Evolutionary conservation across 306 rosid genomes (phyloP), one percentile per base, ranked within the genome.

Genomic region (Abrus precatorius): DNA sequence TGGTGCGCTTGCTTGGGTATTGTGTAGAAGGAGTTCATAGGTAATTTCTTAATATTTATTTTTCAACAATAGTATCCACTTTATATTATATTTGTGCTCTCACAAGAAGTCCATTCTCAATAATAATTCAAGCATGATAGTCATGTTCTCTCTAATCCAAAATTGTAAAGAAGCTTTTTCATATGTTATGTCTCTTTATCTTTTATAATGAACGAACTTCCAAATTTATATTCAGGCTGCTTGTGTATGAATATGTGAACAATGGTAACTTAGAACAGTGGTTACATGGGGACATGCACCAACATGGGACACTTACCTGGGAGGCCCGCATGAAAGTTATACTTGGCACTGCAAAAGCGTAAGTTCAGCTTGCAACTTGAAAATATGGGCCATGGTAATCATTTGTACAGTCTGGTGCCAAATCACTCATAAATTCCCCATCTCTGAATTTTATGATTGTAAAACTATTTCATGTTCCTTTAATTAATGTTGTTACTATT

Each of bases 301-400:
- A 90, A 64, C 89, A 86, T 73, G 98, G 98, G 62, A 84, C 84
- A 74, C 91, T 92, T 69, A 92, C 95, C 27, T 92, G 98, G 98
- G 98, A 92, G 72, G 95, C 97, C 3, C 97, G 98, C 63, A 85
- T 92, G 87, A 91, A 95, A 87, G 94, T 92, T 82, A 64, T 87
- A 71, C 92, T 92, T 47, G 97, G 97, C 84, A 95, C 98, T 32
- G 98, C 97, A 54, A 92, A 93, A 85, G 98, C 97, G 97, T 95
- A 90, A 95, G 98, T 84, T 83, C 70, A 45, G 59, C 78, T 48
- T 73, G 72, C 76, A 83, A 78, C 69, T 76, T 40, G 54, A 49
- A 64, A 36, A 6, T 20, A 54, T 78, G 6, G 41, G 4, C 30
- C 7, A 50, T 75, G 75, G 49, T 60, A 9, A 8, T 56, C 20